phyloP scores from a whole-genome alignment of 2,329 filamentous ascomycete species.

The Peltaster fructicola region DNA sequence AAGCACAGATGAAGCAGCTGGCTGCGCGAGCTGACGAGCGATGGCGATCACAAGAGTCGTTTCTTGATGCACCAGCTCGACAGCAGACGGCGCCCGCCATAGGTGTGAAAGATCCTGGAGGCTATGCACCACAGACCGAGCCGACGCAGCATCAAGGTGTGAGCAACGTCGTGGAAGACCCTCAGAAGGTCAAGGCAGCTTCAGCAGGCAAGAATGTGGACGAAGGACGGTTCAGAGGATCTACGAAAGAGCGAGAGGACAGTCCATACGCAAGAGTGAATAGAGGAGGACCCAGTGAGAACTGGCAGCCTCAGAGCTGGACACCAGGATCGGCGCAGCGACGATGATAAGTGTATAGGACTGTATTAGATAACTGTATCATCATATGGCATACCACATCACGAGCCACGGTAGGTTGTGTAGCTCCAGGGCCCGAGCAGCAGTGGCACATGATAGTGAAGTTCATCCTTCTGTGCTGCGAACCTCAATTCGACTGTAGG shows the following conservation, averaged over 20 bases:
- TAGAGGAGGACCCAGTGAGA: slow-evolving; percentile 24
- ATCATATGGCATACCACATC: no score
- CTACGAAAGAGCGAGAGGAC: slow-evolving; percentile 9
- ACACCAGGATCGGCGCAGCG: slow-evolving; percentile 22
- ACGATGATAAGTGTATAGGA: slow-evolving; percentile 8
- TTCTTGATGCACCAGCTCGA: slow-evolving; percentile 36
- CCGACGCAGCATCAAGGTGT: slow-evolving; percentile 15
- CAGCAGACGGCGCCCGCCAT: slow-evolving; percentile 31
- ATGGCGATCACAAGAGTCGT: slow-evolving; percentile 42
- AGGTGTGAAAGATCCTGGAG: slow-evolving; percentile 24
- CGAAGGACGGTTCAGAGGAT: slow-evolving; percentile 15
- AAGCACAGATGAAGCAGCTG: slow-evolving; percentile 40
- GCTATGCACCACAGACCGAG: slow-evolving; percentile 20
- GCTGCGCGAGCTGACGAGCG: slow-evolving; percentile 42
- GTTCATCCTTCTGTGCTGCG: slow-evolving; percentile 25
- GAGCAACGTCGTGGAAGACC: slow-evolving; percentile 16
- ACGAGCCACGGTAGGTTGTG: slow-evolving; percentile 66
- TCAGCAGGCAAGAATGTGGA: slow-evolving; percentile 14
- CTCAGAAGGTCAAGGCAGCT: slow-evolving; percentile 16
- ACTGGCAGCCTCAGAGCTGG: slow-evolving; percentile 31
- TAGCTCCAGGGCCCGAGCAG: slow-evolving; percentile 64
- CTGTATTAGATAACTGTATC: slow-evolving; percentile 3
- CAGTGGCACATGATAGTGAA: slow-evolving; percentile 67
- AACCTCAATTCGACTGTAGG: slow-evolving; percentile 40
- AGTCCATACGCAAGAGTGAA: slow-evolving; percentile 24